Conservation (phyloP, 192 early-diverging fungal species). For the Podila clonocystis region DNA sequence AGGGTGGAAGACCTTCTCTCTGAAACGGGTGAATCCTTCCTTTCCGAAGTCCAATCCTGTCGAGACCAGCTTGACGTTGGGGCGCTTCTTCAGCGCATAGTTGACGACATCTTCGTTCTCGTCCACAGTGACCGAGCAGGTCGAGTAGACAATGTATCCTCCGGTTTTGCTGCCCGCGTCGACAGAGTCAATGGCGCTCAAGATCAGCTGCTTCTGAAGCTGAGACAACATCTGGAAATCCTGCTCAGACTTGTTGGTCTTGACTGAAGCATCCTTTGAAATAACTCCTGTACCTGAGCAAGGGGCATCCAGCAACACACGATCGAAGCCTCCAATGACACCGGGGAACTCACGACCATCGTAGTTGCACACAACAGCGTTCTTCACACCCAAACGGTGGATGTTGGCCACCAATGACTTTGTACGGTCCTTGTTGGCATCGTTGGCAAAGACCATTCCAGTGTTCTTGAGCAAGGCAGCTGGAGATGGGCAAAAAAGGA, state of each 20-base stretch:
- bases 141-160: conserved; percentile 98
- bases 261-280: conserved; percentile 96
- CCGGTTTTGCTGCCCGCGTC: conserved; percentile 94
- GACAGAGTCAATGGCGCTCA: conserved; percentile 96
- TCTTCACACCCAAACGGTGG: conserved; percentile 88
- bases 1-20: conserved; percentile 89
- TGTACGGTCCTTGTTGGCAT: conserved; percentile 92
- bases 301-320: conserved; percentile 97
- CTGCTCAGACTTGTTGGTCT: conserved; percentile 92
- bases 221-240: conserved; percentile 94
- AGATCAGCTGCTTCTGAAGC: conserved; percentile 95
- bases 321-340: conserved; percentile 97
- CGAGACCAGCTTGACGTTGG: conserved; percentile 91
- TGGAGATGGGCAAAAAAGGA: neutral
- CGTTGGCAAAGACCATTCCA: conserved; percentile 96
- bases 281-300: conserved; percentile 99
- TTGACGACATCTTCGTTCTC: conserved; percentile 98
- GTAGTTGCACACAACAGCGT: conserved; percentile 93
- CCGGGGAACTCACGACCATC: conserved; percentile 98
- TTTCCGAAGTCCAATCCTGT: conserved; percentile 93
- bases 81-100: conserved; percentile 94
- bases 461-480: conserved; percentile 98
- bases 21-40: conserved; percentile 91
- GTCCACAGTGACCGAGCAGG: conserved; percentile 97
- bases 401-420: conserved; percentile 93